Conservation (phyloP, 2,329 filamentous ascomycete genomes). For the Zopfia rhizophila region DNA sequence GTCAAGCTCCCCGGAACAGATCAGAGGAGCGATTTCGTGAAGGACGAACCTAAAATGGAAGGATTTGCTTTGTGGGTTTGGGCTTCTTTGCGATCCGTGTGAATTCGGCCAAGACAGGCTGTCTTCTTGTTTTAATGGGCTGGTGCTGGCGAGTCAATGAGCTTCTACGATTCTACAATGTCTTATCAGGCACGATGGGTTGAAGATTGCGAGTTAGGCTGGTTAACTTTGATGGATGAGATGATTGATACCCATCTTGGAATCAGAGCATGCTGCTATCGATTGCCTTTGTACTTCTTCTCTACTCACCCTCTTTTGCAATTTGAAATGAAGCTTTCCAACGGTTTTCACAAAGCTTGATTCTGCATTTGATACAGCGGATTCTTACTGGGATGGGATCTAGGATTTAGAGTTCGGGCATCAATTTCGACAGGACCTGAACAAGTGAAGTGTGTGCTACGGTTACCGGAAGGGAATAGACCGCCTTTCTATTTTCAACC, state of each 20-base stretch:
- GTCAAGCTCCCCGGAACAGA: background rate
- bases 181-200: conserved; percentile 36
- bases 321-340: background rate
- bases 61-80: conserved; percentile 9
- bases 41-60: conserved; percentile 2
- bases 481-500: conserved; percentile 3
- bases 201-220: conserved; percentile 37
- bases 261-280: conserved; percentile 48
- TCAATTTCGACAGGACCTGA: conserved; percentile 6
- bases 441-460: conserved; percentile 2
- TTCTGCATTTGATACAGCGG: background rate
- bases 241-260: conserved; percentile 52
- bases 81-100: conserved; percentile 23
- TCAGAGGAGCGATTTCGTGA: background rate
- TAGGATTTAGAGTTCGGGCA: conserved; percentile 10
- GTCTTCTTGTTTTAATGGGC: conserved; percentile 33
- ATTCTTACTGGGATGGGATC: background rate
- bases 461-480: conserved; percentile 1
- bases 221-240: conserved; percentile 42
- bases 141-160: conserved; percentile 35
- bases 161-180: conserved; percentile 37
- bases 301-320: background rate
- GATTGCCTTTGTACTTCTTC: conserved; percentile 23
- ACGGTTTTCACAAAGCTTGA: background rate
- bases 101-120: conserved; percentile 33